These are phyloP conservation scores for Chenopodium formosanum DNA, from an alignment of 148 eudicot genomes.

Conservation along the genomic window DNA sequence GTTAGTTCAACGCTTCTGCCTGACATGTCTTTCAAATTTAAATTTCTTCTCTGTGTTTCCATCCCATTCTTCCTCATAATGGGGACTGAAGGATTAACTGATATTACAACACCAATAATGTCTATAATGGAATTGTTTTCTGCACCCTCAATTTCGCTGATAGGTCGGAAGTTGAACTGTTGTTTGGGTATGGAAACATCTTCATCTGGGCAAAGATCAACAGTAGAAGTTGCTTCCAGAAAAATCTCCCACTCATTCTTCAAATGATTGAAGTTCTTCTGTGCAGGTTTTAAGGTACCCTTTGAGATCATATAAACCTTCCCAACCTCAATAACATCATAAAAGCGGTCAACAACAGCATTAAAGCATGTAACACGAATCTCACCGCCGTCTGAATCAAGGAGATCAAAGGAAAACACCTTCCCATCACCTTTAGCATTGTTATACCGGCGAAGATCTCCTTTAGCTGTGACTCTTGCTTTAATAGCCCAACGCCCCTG, in stretches of 20 bases:
- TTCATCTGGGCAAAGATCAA: conserved; percentile 92
- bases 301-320: conserved; percentile 89
- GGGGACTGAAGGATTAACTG: conserved; percentile 86
- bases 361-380: conserved; percentile 96
- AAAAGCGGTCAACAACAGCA: conserved; percentile 91
- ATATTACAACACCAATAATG: conserved; percentile 67
- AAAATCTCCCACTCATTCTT: conserved; percentile 97
- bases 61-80: conserved; percentile 92
- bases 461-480: conserved; percentile 97
- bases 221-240: conserved; percentile 76
- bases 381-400: conserved; percentile 96
- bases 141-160: conserved; percentile 71
- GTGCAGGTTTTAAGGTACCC: conserved; percentile 89
- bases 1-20: conserved; percentile 82
- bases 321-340: conserved; percentile 69
- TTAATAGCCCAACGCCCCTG: conserved; percentile 99
- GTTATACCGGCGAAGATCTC: conserved; percentile 90
- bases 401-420: conserved; percentile 97
- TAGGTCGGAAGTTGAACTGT: conserved; percentile 78
- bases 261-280: conserved; percentile 88
- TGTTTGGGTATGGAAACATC: conserved; percentile 87
- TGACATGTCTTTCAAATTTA: conserved; percentile 83
- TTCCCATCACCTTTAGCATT: conserved; percentile 98
- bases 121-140: conserved; percentile 89
- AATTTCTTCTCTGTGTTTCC: conserved; percentile 90